A percentile compares a stretch with the other conserved stretches of the same genome.
These are phyloP conservation scores for Cordyceps fumosorosea DNA, from an alignment of 2,329 filamentous ascomycete genomes.

Conservation along the genomic window DNA sequence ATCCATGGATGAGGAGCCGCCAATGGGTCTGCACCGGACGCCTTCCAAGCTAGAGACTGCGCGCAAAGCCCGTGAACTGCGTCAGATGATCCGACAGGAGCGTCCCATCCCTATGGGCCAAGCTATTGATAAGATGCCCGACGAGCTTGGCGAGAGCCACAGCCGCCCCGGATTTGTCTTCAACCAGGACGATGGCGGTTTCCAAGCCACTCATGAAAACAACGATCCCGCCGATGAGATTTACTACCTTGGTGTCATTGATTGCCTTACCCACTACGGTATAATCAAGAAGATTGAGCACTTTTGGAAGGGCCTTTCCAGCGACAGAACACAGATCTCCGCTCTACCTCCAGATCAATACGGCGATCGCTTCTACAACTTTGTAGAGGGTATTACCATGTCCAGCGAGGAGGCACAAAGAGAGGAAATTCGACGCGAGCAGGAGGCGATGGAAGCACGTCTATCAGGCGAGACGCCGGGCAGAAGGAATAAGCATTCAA, in stretches of 20 bases:
- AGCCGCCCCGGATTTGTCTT: constrained; percentile 70
- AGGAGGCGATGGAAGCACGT: constrained; percentile 43
- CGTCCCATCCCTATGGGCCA: constrained; percentile 89
- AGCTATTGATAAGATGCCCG: constrained; percentile 78
- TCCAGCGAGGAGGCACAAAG: constrained; percentile 75
- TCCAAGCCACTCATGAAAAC: constrained; percentile 87
- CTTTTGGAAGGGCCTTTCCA: constrained; percentile 90
- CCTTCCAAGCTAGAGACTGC: constrained; percentile 90
- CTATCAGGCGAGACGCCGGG: constrained; percentile 32
- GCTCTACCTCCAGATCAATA: constrained; percentile 86
- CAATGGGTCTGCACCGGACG: constrained; percentile 70
- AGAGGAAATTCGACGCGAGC: constrained; percentile 54
- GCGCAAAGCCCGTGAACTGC: constrained; percentile 81
- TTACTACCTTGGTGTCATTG: constrained; percentile 97
- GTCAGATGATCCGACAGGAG: constrained; percentile 88
- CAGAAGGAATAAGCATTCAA: constrained; percentile 26
- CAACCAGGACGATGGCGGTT: constrained; percentile 89
- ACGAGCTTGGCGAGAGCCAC: constrained; percentile 72
- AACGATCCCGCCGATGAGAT: constrained; percentile 81
- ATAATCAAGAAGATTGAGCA: constrained; percentile 92
- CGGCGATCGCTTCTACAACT: constrained; percentile 87
- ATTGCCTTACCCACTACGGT: constrained; percentile 94
- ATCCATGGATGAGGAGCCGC: constrained; percentile 49
- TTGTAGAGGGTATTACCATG: constrained; percentile 87
- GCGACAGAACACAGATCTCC: constrained; percentile 81